Conservation (phyloP, 257 asterid species). For the Solanum sejunctum region DNA sequence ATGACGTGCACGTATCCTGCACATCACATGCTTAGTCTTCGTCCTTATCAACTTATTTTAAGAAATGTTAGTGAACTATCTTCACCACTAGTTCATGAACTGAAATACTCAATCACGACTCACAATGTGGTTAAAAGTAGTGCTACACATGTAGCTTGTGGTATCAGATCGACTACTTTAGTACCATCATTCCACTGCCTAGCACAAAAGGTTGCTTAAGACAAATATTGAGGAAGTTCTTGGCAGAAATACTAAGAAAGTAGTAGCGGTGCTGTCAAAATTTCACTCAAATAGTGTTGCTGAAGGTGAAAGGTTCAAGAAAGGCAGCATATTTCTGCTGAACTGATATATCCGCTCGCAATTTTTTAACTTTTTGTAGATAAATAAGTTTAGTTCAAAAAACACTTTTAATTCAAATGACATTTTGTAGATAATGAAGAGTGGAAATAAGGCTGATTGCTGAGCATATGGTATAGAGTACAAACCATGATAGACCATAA, state of each 20-base stretch:
- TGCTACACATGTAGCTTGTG: background rate
- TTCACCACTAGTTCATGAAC: background rate
- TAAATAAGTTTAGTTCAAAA: background rate
- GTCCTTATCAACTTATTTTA: background rate
- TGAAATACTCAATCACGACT: background rate
- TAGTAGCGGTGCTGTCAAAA: background rate
- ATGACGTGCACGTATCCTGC: background rate
- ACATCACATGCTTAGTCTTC: background rate
- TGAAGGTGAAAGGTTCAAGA: background rate
- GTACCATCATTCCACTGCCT: background rate
- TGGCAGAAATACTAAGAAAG: background rate
- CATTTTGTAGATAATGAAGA: background rate
- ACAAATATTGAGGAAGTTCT: background rate
- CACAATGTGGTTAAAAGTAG: background rate
- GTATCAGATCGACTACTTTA: background rate
- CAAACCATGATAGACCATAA: background rate
- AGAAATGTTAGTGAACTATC: background rate
- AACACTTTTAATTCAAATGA: background rate
- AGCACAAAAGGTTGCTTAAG: background rate
- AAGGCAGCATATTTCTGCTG: background rate
- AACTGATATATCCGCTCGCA: background rate
- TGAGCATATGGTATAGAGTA: background rate
- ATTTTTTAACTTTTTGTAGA: background rate
- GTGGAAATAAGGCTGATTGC: background rate
- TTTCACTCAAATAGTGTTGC: background rate